These are phyloP conservation scores for Elsinoe perseae DNA, from an alignment of 2,329 filamentous ascomycete genomes.

Conservation along the genomic window DNA sequence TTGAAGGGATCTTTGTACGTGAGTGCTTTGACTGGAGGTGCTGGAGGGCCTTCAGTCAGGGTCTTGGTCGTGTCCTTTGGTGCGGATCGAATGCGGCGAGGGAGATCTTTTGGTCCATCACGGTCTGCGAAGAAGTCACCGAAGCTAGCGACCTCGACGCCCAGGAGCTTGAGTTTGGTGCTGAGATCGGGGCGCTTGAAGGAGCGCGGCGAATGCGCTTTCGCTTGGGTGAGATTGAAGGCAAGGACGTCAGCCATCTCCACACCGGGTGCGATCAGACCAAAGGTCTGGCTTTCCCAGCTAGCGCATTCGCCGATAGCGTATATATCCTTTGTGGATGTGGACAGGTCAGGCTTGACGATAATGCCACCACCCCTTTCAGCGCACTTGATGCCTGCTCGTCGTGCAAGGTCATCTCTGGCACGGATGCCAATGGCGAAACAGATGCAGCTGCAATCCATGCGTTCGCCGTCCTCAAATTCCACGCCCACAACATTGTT, in stretches of 20 bases:
- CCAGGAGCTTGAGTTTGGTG: slow-evolving; percentile 83
- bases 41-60: slow-evolving; percentile 48
- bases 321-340: slow-evolving; percentile 66
- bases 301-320: slow-evolving; percentile 87
- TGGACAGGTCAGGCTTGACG: slow-evolving; percentile 58
- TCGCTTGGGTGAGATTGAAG: slow-evolving; percentile 82
- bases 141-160: slow-evolving; percentile 86
- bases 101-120: slow-evolving; percentile 71
- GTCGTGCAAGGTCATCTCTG: slow-evolving; percentile 65
- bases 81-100: slow-evolving; percentile 43
- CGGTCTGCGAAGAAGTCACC: slow-evolving; percentile 89
- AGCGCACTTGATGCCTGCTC: slow-evolving; percentile 63
- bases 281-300: slow-evolving; percentile 80
- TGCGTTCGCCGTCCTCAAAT: slow-evolving; percentile 72
- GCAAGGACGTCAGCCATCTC: slow-evolving; percentile 90
- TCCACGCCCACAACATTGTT: slow-evolving; percentile 65
- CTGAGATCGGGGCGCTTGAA: slow-evolving; percentile 83
- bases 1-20: slow-evolving; percentile 85
- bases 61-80: slow-evolving; percentile 42
- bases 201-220: slow-evolving; percentile 57
- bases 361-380: slow-evolving; percentile 70
- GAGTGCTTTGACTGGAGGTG: slow-evolving; percentile 66
- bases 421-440: slow-evolving; percentile 85
- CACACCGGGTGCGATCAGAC: slow-evolving; percentile 79
- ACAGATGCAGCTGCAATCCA: slow-evolving; percentile 73